Evolutionary conservation across 2,329 filamentous ascomycete genomes (phyloP), one percentile per base, ranked within the genome.

Genomic region (Chaetomium sp.): DNA sequence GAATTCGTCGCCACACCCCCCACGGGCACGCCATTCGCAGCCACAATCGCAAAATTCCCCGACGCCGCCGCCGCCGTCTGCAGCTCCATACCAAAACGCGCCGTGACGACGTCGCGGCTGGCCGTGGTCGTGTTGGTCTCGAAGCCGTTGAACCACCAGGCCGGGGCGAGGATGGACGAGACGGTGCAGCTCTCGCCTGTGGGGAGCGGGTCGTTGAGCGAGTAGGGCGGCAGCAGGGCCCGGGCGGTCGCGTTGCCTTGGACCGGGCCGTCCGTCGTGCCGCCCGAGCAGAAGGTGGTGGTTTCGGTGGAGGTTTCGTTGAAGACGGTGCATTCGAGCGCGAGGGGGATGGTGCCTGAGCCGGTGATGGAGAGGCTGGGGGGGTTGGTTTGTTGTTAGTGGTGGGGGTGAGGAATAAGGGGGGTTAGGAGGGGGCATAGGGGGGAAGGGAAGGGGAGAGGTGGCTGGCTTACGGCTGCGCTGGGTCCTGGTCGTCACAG

Each of bases 401-500:
- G 23, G 7, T 29, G 29, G 27, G 3, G 5, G 1, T n/a, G 38
- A 19, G 4, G 13, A 13, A 29, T 33, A n/a, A n/a, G n/a, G 31
- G 10, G 35, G 38, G 16, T 5, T 2, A 19, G 42, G 13, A 5
- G n/a, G n/a, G n/a, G n/a, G n/a, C n/a, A n/a, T n/a, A 33, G 35
- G 23, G 23, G 7, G 42, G 7, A 47, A 49, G 47, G n/a, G 27
- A 29, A 9, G 13, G 19, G 47, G n/a, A 9, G 19, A 9, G 19
- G 19, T 23, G 27, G 51, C 12, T 10, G 6, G 60, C 70, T 54
- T 60, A 72, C 70, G 71, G 71, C 12, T 63, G 60, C 2, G 64
- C 66, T 1, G 67, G 64, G 56, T 69, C 65, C 10, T 60, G 61
- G 50, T 71, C 69, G 54, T 72, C 70, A 35, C 71, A 73, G 58